Percentiles rank a stretch among this genome's conserved stretches.
phyloP scores from a whole-genome alignment of 1,139 yeast genomes.

The Debaryomycetaceae sp. region DNA sequence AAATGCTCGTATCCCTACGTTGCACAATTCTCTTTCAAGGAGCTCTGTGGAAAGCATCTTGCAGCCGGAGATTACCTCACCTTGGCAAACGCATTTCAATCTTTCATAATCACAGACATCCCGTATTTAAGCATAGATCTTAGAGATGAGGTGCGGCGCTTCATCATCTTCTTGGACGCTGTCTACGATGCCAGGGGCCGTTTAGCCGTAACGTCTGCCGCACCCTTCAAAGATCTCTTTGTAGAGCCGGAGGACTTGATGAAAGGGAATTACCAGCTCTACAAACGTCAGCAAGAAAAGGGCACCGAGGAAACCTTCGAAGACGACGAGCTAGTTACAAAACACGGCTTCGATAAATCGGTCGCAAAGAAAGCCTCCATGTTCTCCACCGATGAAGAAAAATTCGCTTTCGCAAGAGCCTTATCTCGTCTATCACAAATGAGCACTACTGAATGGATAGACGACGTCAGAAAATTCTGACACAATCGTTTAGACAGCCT shows the following conservation, averaged over 20 bases:
- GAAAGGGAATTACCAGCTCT: conserved; percentile 52
- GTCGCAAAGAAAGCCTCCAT: conserved; percentile 74
- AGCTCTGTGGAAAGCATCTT: conserved; percentile 79
- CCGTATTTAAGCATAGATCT: conserved; percentile 77
- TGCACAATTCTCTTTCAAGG: conserved; percentile 83
- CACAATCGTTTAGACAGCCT: too few relatives aligned
- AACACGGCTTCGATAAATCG: conserved; percentile 72
- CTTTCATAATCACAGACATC: conserved; percentile 85
- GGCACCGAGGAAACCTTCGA: conserved; percentile 41
- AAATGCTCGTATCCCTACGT: conserved; percentile 71
- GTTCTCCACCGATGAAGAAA: conserved; percentile 88
- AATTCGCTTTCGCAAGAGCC: conserved; percentile 95
- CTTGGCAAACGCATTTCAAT: conserved; percentile 70
- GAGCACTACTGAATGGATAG: conserved; percentile 94
- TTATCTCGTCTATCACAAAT: conserved; percentile 85
- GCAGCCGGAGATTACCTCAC: conserved; percentile 96
- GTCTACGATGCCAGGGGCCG: conserved; percentile 88
- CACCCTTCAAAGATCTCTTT: conserved; percentile 78
- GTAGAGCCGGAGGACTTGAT: conserved; percentile 75
- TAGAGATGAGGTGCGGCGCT: conserved; percentile 82
- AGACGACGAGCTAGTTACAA: conserved; percentile 59
- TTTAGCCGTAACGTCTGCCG: conserved; percentile 84
- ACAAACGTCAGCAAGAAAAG: conserved; percentile 32
- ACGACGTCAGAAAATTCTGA: conserved; percentile 14
- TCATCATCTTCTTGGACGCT: conserved; percentile 91